Evolutionary conservation across 345 rosid genomes (phyloP).

Genomic region (Rhizophora apiculata): DNA sequence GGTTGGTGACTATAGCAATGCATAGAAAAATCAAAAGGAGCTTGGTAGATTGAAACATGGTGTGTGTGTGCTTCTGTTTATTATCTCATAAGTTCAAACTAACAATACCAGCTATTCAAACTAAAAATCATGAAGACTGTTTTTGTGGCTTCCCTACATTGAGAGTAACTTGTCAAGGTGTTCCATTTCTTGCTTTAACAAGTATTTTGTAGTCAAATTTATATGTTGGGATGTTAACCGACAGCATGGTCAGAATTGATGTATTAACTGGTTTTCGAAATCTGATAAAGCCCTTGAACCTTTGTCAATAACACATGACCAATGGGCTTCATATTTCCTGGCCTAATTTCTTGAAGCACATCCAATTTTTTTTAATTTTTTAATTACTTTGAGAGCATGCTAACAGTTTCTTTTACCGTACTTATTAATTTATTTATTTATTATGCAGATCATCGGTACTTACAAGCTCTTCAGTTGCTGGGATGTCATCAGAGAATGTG

Average conservation of each 20-base stretch:
- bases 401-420: conserved; percentile 2
- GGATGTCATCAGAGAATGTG: conserved; percentile 70
- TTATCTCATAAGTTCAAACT: not conserved
- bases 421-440: not conserved
- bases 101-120: not conserved
- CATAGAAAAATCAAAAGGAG: too few relatives aligned
- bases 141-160: not conserved
- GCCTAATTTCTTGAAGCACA: not conserved
- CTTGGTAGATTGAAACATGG: too few relatives aligned
- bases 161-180: not conserved
- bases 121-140: not conserved
- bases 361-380: not conserved
- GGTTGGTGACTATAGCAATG: too few relatives aligned
- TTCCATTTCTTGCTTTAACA: not conserved
- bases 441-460: conserved; percentile 61
- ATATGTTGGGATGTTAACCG: not conserved
- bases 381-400: not conserved
- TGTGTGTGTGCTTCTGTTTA: too few relatives aligned
- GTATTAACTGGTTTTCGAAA: not conserved
- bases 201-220: not conserved
- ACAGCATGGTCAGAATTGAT: not conserved
- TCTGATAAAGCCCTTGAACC: not conserved
- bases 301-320: not conserved
- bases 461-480: conserved; percentile 47
- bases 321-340: not conserved